Base-by-base conservation (phyloP, 495 filamentous ascomycete species). In the Podospora sp. region DNA sequence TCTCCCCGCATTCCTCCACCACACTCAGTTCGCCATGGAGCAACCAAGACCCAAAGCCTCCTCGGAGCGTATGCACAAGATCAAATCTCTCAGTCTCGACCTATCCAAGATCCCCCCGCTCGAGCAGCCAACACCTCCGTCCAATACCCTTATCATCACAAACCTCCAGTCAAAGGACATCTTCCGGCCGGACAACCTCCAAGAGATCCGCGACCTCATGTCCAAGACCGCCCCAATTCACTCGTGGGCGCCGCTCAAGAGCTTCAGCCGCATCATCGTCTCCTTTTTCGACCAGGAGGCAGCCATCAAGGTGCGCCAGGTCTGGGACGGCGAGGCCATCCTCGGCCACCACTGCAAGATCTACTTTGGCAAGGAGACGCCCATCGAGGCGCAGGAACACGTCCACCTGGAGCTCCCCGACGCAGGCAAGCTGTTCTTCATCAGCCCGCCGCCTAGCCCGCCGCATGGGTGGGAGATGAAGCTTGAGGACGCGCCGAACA, bases 121-220 rank as follows among this genome's bases (percentile, higher is more conserved):
- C 26, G 80, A 81, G n/a, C 85, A 89, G 72, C 94, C 95, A 6
- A 86, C 91, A 2, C 88, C 90, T 24, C 93, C 94, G 36, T 91
- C 92, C 66, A 99, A 99, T 80, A 97, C 93, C 0, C 91, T 99
- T 60, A 85, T 99, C 65, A 92, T 99, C 78, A 95, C 92, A 71
- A 92, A 97, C 78, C 88, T 99, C 36, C 81, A 89, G 71, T 87
- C 92, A 73, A 82, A 87, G 18, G 81, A 86, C 61, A 88, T 96
- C 77, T 99, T 99, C 85, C 84, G 87, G 68, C 84, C 92, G 0
- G 77, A 86, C 60, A 91, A 92, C 68, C 87, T 97, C 63, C 82
- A 89, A 65, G 84, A 82, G 22, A 92, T 99, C 77, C 91, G 90
- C 72, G 78, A 86, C 46, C 86, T 90, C 58, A 89, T 97, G 76